Percentiles rank a stretch among this genome's conserved stretches.
Conservation (phyloP, 139 green algal species). For the Micractinium conductrix region DNA sequence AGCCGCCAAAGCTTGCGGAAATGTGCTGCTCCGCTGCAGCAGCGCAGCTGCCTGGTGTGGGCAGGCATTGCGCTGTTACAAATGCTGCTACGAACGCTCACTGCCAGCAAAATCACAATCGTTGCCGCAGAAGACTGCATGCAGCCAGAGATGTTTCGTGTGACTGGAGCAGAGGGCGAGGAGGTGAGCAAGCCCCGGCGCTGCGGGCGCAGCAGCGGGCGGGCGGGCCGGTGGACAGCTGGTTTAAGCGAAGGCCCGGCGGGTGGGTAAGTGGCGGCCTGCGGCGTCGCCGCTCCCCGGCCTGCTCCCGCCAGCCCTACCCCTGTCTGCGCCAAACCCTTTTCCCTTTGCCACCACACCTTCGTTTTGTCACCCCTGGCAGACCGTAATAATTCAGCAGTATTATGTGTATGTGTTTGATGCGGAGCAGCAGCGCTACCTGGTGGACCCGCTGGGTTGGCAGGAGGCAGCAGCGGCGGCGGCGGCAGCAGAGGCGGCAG, state of each 20-base stretch:
- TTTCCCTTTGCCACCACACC: not conserved
- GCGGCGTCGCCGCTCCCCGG: not conserved
- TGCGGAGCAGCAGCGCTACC: not conserved
- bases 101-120: no score
- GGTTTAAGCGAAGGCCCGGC: no score
- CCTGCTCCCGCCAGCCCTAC: not conserved
- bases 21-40: not conserved
- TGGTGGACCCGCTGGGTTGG: not conserved
- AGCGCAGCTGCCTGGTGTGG: not conserved
- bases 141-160: not conserved
- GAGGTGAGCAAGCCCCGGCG: not conserved
- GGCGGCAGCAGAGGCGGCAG: not conserved
- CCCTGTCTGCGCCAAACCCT: no score
- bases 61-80: no score
- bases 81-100: no score
- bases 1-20: no score
- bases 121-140: constrained; percentile 23
- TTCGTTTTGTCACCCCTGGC: no score
- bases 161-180: not conserved
- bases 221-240: no score
- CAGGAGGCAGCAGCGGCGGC: not conserved
- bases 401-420: not conserved
- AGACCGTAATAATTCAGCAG: not conserved
- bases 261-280: no score
- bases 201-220: no score